Conservation (phyloP, 2,329 filamentous ascomycete species). For the Colletotrichum shisoi region DNA sequence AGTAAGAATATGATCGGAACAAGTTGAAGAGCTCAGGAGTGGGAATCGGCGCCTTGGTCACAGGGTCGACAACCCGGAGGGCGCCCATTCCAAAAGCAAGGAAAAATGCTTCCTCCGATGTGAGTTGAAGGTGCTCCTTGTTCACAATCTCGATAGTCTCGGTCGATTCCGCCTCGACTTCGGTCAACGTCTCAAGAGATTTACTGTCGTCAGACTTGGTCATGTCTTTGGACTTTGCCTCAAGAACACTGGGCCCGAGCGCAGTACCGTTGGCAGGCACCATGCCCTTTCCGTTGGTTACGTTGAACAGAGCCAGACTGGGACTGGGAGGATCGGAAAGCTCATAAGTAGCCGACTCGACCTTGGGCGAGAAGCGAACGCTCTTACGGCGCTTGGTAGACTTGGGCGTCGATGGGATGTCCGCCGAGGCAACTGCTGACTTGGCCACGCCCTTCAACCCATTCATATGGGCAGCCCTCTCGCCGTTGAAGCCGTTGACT, state of each 20-base stretch:
- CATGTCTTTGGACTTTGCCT: slow-evolving; percentile 11
- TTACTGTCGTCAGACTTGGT: not conserved
- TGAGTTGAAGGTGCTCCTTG: slow-evolving; percentile 89
- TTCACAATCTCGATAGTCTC: slow-evolving; percentile 52
- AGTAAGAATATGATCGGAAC: slow-evolving; percentile 74
- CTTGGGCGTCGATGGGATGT: slow-evolving; percentile 33
- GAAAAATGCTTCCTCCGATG: slow-evolving; percentile 90
- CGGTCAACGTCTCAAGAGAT: not conserved
- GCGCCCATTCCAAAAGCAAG: slow-evolving; percentile 81
- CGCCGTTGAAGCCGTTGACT: slow-evolving; percentile 35
- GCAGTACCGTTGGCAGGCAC: slow-evolving; percentile 16
- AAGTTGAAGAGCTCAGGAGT: slow-evolving; percentile 68
- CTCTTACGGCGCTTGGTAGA: slow-evolving; percentile 63
- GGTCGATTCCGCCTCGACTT: not conserved
- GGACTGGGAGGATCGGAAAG: slow-evolving; percentile 61
- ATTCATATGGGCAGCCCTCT: slow-evolving; percentile 8
- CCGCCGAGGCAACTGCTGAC: slow-evolving; percentile 13
- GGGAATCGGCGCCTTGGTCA: slow-evolving; percentile 56
- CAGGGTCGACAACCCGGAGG: slow-evolving; percentile 67
- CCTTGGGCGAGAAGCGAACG: slow-evolving; percentile 73
- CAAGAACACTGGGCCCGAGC: slow-evolving; percentile 18
- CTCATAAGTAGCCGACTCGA: slow-evolving; percentile 70
- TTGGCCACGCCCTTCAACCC: slow-evolving; percentile 14
- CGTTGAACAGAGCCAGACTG: slow-evolving; percentile 45
- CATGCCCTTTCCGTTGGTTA: slow-evolving; percentile 40